Evolutionary conservation across 495 filamentous ascomycete species (phyloP), one percentile per base, ranked within the genome.

Genomic region (Echria macrotheca): DNA sequence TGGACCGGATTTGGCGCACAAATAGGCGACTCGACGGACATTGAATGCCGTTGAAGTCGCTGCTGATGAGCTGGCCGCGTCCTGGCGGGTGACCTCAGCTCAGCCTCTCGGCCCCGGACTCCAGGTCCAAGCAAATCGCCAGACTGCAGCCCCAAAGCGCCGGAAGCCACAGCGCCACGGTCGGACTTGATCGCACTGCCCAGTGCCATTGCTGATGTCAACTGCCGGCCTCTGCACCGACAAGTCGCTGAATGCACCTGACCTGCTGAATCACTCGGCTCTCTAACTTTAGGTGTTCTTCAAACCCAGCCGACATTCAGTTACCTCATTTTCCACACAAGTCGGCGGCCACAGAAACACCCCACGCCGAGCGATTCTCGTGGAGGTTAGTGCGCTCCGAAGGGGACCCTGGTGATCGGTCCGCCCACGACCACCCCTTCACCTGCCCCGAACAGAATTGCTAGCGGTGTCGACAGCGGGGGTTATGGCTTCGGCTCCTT

Each of bases 41-140:
- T 22, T 10, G 28, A 31, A 31, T 38, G 40, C 19, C 17, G 15
- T 11, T 8, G 14, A 19, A 31, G 25, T 48, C 33, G 33, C 32
- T 48, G 29, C 14, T n/a, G n/a, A n/a, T n/a, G n/a, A n/a, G 43
- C 22, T 47, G 44, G 48, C 53, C 52, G 51, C 36, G 22, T 47
- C 35, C 29, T 17, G 15, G 12, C 41, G 37, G 46, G 21, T 44
- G 47, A 55, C 36, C 43, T 46, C 44, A 46, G 44, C 44, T 51
- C 47, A 42, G 47, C 53, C 47, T 47, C 53, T 42, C 29, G 26
- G 47, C 29, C 48, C 37, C 36, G 19, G 44, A 17, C 31, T 36
- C 28, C 19, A 46, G 25, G 15, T 31, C 26, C 15, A 19, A 29
- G 26, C 17, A 21, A 28, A 17, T 18, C 24, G 36, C 21, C 28